Conservation (phyloP, 805 yeast species). For the Myxozyma lipomycoides region DNA sequence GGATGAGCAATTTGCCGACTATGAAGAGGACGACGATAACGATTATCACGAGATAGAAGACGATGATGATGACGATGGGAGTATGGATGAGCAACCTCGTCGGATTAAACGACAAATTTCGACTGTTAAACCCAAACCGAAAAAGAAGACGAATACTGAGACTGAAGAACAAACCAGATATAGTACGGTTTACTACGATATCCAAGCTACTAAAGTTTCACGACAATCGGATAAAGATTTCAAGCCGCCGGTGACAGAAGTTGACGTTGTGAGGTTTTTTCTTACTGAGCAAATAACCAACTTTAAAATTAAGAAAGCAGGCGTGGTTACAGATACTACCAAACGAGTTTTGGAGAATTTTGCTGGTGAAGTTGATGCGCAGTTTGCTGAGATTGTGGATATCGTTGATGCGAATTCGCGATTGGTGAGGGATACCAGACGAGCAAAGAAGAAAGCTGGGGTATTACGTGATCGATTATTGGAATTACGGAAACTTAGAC, state of each 20-base stretch:
- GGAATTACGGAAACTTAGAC: slow-evolving; percentile 14
- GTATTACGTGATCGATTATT: slow-evolving; percentile 10
- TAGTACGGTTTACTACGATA: too few species aligned
- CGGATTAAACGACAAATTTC: too few species aligned
- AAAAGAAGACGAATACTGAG: too few species aligned
- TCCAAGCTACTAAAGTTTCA: too few species aligned
- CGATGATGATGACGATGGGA: neutral
- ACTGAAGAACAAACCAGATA: slow-evolving; percentile 4
- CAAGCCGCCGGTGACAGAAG: slow-evolving; percentile 12
- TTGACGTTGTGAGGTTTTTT: slow-evolving; percentile 22
- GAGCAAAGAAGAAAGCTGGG: slow-evolving; percentile 3
- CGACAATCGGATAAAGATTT: slow-evolving; percentile 3
- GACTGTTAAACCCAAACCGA: too few species aligned
- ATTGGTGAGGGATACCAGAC: slow-evolving; percentile 5
- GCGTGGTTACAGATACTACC: neutral
- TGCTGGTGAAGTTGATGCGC: slow-evolving; percentile 18
- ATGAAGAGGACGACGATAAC: neutral
- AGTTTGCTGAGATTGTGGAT: slow-evolving; percentile 19
- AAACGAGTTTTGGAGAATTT: slow-evolving; percentile 13
- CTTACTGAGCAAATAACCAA: slow-evolving; percentile 13
- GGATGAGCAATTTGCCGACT: neutral
- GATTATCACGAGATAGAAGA: neutral
- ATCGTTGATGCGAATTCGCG: slow-evolving; percentile 17
- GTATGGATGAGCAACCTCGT: too few species aligned
- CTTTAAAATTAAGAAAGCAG: neutral